Conservation (phyloP, 1,284 basidiomycete genomes). For the Lentinus polychrous region DNA sequence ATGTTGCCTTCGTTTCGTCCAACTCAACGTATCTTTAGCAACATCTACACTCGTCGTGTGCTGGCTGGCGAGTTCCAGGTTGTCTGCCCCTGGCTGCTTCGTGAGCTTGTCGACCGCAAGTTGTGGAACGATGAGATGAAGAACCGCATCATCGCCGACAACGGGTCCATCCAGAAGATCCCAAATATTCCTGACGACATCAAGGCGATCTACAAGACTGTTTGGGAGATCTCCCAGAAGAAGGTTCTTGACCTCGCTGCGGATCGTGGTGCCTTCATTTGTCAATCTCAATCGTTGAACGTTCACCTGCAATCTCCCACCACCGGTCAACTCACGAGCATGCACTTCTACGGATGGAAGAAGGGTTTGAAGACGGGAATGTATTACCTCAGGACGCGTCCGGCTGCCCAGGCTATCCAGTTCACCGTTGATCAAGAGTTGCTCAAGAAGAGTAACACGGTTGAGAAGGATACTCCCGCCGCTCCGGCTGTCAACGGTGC, state of each 20-base stretch:
- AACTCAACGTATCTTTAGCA: conserved; percentile 41
- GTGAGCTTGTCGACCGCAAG: conserved; percentile 92
- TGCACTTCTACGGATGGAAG: conserved; percentile 99
- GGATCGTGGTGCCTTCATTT: conserved; percentile 98
- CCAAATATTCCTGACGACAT: conserved; percentile 81
- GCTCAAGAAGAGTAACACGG: conserved; percentile 59
- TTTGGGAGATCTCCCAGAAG: conserved; percentile 99
- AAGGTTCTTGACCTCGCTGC: conserved; percentile 96
- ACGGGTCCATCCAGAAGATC: conserved; percentile 93
- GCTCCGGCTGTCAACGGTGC: conserved; percentile 18
- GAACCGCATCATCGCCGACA: conserved; percentile 97
- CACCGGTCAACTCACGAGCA: conserved; percentile 90
- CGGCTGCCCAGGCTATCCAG: conserved; percentile 94
- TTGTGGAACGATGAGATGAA: conserved; percentile 99
- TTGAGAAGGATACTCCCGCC: conserved; percentile 26
- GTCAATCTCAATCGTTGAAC: conserved; percentile 90
- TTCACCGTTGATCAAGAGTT: conserved; percentile 91
- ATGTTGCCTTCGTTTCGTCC: not conserved
- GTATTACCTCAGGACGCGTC: conserved; percentile 94
- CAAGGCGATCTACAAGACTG: conserved; percentile 97
- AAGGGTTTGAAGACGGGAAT: conserved; percentile 98
- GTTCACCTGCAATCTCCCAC: conserved; percentile 92
- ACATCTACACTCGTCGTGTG: conserved; percentile 99
- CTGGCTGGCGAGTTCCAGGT: conserved; percentile 99
- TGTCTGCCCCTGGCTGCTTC: conserved; percentile 96